Conservation (phyloP, 2,329 filamentous ascomycete genomes). For the Myrmaecium sp. region DNA sequence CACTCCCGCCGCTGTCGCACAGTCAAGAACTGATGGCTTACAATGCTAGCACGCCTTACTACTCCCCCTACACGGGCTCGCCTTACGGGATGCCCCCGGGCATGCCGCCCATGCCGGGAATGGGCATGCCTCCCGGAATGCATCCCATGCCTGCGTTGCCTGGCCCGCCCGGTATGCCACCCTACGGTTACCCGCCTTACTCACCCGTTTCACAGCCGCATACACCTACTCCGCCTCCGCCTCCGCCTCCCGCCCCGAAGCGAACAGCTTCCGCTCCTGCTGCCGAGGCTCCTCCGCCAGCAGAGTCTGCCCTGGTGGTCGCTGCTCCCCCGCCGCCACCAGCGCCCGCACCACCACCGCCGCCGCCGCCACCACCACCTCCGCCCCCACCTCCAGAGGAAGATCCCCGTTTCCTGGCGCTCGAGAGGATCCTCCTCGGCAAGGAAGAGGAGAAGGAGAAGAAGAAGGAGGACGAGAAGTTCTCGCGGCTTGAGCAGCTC, state of each 20-base stretch:
- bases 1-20: conserved; percentile 13
- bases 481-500: conserved; percentile 19
- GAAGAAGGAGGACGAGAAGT: conserved; percentile 17
- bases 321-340: conserved; percentile 11
- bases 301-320: conserved; percentile 7
- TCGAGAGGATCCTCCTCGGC: conserved; percentile 13
- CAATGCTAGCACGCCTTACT: conserved; percentile 10
- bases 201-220: conserved; percentile 3
- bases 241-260: conserved; percentile 13
- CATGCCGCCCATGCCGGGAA: conserved; percentile 1
- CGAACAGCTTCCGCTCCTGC: no score
- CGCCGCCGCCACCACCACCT: conserved; percentile 7
- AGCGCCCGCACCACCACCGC: conserved; percentile 8
- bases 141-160: conserved; percentile 7
- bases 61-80: conserved; percentile 13
- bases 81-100: conserved; percentile 11
- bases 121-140: conserved; percentile 6
- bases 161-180: conserved; percentile 1
- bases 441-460: conserved; percentile 16
- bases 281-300: no score
- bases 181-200: not conserved
- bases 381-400: conserved; percentile 10
- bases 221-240: conserved; percentile 6
- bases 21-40: conserved; percentile 19
- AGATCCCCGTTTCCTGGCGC: conserved; percentile 15